Evolutionary conservation across 768 basidiomycete species (phyloP).

Genomic region (Phaffia tasmanica): DNA sequence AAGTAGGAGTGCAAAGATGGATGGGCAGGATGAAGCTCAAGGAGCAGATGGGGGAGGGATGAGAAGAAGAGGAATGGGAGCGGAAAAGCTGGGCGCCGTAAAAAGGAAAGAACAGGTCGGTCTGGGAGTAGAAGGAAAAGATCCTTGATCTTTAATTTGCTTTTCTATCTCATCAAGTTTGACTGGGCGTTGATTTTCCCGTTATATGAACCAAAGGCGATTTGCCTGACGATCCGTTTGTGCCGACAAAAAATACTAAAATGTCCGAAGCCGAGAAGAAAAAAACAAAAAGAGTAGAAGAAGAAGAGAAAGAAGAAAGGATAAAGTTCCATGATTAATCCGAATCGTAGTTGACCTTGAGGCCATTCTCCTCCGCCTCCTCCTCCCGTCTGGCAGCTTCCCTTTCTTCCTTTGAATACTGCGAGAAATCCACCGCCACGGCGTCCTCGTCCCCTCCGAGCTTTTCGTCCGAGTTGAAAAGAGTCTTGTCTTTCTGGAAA

Average conservation of each 20-base stretch:
- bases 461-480: slow-evolving; percentile 61
- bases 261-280: too few species aligned
- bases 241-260: too few species aligned
- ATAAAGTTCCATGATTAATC: slow-evolving; percentile 10
- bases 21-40: slow-evolving; percentile 27
- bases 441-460: slow-evolving; percentile 65
- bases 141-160: too few species aligned
- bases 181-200: too few species aligned
- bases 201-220: too few species aligned
- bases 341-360: slow-evolving; percentile 15
- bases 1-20: slow-evolving; percentile 40
- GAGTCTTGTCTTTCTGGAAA: slow-evolving; percentile 68
- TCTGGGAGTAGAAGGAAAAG: too few species aligned
- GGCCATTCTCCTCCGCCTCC: slow-evolving; percentile 55
- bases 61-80: slow-evolving; percentile 11
- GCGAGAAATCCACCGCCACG: slow-evolving; percentile 71
- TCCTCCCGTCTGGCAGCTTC: slow-evolving; percentile 43
- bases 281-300: too few species aligned
- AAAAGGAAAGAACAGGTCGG: too few species aligned
- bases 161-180: too few species aligned
- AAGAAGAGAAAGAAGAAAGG: neutral
- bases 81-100: too few species aligned
- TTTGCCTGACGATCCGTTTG: too few species aligned
- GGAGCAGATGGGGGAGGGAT: slow-evolving; percentile 19
- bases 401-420: slow-evolving; percentile 62